A percentile compares a stretch with the other conserved stretches of the same genome.
Evolutionary conservation across 495 filamentous ascomycete genomes (phyloP).

Genomic region (Xylaria longipes): DNA sequence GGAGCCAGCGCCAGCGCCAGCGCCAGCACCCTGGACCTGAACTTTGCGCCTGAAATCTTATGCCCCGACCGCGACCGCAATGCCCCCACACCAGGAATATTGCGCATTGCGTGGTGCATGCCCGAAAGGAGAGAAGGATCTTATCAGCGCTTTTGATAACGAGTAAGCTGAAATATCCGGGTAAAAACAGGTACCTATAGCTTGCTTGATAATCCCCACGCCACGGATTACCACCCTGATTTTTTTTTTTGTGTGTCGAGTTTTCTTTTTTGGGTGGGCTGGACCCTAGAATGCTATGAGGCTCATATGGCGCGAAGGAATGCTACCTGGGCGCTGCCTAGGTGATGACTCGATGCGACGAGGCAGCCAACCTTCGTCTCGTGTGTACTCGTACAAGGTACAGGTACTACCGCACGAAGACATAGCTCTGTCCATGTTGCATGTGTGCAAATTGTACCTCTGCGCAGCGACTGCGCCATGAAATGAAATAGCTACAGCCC

Average conservation of each 20-base stretch:
- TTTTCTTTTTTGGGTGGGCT: conserved; percentile 29
- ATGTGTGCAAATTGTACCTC: conserved; percentile 34
- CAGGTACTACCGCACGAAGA: conserved; percentile 32
- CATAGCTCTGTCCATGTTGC: conserved; percentile 29
- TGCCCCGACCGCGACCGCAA: conserved; percentile 16
- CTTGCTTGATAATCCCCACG: conserved; percentile 23
- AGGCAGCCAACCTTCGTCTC: conserved; percentile 37
- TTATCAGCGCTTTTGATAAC: conserved; percentile 23
- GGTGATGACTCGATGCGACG: conserved; percentile 38
- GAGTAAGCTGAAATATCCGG: conserved; percentile 19
- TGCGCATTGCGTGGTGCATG: conserved; percentile 20
- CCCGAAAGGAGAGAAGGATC: conserved; percentile 15
- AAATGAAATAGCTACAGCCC: conserved; percentile 4
- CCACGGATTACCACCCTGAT: conserved; percentile 30
- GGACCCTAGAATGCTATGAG: conserved; percentile 33
- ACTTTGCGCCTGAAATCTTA: conserved; percentile 16
- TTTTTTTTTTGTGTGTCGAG: conserved; percentile 5
- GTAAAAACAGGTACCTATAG: conserved; percentile 13
- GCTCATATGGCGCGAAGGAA: conserved; percentile 38
- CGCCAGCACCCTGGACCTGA: conserved; percentile 1
- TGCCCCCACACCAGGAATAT: conserved; percentile 23
- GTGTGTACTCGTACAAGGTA: conserved; percentile 30
- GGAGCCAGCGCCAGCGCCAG: background rate
- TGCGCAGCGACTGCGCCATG: conserved; percentile 31
- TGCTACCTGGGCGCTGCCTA: conserved; percentile 36